Conservation (phyloP, 1,284 basidiomycete species). For the Apiotrichum brassicae region DNA sequence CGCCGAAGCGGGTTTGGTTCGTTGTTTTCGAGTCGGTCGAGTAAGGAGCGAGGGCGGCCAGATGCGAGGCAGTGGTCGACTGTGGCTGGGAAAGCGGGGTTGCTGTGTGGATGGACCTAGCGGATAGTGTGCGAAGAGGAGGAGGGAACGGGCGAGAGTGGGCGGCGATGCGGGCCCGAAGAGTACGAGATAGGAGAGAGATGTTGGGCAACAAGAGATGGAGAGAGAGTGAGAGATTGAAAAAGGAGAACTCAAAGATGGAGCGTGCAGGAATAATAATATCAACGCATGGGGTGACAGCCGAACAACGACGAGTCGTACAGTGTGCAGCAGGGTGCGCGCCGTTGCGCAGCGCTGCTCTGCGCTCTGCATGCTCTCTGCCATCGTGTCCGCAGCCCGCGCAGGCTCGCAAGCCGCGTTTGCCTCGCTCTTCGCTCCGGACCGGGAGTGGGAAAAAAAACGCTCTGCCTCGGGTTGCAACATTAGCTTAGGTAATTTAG, state of each 20-base stretch:
- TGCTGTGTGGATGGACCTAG: conserved; percentile 1
- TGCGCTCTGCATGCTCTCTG: no score
- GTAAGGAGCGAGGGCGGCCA: conserved; percentile 6
- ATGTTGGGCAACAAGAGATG: conserved; percentile 2
- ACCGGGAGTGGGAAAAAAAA: no score
- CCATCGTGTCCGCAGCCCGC: no score
- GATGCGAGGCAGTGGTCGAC: background rate
- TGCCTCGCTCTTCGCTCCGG: no score
- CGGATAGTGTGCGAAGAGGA: background rate
- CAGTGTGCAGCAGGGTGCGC: no score
- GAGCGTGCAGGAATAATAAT: no score
- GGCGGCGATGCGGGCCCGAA: background rate
- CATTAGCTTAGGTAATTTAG: background rate
- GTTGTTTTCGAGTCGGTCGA: background rate
- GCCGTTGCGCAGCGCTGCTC: no score
- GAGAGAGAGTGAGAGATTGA: background rate
- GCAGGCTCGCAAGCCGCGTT: no score
- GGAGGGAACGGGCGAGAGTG: background rate
- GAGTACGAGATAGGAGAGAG: background rate
- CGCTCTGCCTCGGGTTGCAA: no score
- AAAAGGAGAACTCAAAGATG: background rate
- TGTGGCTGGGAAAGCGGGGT: background rate
- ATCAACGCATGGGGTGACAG: no score
- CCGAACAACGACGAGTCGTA: no score
- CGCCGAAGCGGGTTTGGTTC: conserved; percentile 2